These are phyloP conservation scores for Candida sojae DNA, from an alignment of 1,139 yeast genomes.

Conservation along the genomic window DNA sequence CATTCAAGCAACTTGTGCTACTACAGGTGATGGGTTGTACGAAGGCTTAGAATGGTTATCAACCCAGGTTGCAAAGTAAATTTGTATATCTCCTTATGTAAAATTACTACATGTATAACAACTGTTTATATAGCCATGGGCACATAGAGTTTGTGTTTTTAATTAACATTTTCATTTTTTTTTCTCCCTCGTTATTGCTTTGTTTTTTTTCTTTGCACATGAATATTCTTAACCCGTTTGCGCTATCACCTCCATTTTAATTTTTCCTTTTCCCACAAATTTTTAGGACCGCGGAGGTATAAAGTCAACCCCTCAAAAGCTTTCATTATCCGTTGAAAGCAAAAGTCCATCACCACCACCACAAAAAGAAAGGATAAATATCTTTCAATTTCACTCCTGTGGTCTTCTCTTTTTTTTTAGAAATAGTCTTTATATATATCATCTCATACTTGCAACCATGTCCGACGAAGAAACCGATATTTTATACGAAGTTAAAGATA, in stretches of 20 bases:
- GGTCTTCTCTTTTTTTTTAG: not conserved
- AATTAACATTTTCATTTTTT: too few species aligned
- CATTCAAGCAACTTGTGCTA: slow-evolving; percentile 43
- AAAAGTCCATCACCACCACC: not conserved
- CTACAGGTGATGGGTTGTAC: slow-evolving; percentile 42
- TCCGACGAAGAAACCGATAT: slow-evolving; percentile 31
- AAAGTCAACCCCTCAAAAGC: not conserved
- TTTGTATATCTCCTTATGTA: not conserved
- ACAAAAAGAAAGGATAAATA: not conserved
- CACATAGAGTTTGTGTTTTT: not conserved
- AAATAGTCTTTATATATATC: not conserved
- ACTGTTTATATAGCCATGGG: not conserved
- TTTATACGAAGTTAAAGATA: slow-evolving; percentile 54
- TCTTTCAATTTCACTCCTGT: too few species aligned
- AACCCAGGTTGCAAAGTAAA: slow-evolving; percentile 30
- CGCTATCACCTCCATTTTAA: not conserved
- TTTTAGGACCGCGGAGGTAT: not conserved
- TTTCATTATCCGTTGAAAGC: not conserved
- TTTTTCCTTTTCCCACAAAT: not conserved
- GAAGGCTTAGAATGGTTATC: slow-evolving; percentile 46
- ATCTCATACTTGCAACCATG: slow-evolving; percentile 10
- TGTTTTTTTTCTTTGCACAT: not conserved
- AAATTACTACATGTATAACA: not conserved
- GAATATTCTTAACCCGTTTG: not conserved
- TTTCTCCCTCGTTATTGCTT: too few species aligned